Conservation (phyloP, 1,139 yeast species). For the Candida tropicalis region DNA sequence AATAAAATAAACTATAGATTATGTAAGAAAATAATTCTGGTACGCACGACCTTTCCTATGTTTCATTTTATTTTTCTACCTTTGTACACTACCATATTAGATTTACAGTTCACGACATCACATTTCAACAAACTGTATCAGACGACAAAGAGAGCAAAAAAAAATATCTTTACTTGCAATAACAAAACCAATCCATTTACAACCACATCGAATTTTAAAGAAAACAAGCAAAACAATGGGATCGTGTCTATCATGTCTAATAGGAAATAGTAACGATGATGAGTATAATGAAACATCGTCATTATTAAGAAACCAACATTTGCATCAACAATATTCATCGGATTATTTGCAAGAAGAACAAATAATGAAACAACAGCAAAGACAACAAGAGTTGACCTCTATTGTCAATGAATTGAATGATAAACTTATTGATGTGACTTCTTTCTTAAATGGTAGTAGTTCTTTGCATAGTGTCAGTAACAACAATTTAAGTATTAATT, state of each 20-base stretch:
- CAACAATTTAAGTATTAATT: conserved; percentile 13
- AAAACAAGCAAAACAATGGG: conserved; percentile 35
- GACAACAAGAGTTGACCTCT: conserved; percentile 44
- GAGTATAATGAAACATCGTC: conserved; percentile 43
- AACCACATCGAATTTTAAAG: not conserved
- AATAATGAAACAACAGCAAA: conserved; percentile 41
- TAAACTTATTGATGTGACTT: conserved; percentile 46
- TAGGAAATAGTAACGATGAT: conserved; percentile 38
- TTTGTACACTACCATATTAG: too few relatives aligned
- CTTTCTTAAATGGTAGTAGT: conserved; percentile 30
- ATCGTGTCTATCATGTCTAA: conserved; percentile 50
- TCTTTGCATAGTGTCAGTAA: conserved; percentile 17
- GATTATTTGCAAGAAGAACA: conserved; percentile 46
- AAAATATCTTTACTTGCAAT: not conserved
- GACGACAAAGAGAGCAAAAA: not conserved
- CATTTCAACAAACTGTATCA: not conserved
- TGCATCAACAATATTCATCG: conserved; percentile 28
- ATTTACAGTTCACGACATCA: not conserved
- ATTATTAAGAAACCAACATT: conserved; percentile 28
- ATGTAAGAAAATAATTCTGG: too few relatives aligned
- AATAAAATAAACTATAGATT: too few relatives aligned
- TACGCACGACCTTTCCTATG: too few relatives aligned
- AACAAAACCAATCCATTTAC: not conserved
- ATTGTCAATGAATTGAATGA: conserved; percentile 49
- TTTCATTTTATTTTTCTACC: too few relatives aligned